Evolutionary conservation across 805 yeast species (phyloP), one percentile per base, ranked within the genome.

Genomic region (Suhomyces vadensis): DNA sequence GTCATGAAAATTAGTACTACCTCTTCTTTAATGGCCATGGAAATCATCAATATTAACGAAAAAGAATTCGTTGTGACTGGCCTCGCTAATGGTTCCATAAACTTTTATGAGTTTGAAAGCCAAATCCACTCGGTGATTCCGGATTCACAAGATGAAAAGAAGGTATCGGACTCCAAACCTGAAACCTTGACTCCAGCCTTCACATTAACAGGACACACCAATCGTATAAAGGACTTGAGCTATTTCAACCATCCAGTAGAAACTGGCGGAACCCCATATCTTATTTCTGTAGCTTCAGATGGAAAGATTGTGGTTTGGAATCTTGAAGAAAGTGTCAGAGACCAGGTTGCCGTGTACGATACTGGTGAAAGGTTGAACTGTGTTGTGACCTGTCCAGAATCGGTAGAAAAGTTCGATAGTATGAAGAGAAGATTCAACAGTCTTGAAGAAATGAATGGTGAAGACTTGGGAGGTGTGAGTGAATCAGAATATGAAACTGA

Each of bases 261-360:
- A 14, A 61, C 73, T 21, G 43, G 49, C 35, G 56, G 52, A 20
- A 51, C 58, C 17, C 72, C 73, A 4, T 85, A 76, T 57, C 64
- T 94, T 57, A 77, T 87, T 0, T 85, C 96, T 2, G 87, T 90
- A 9, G 87, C 97, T 0, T 87, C 97, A 0, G 98, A 92, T 64
- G 98, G 98, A 20, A 86, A 80, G 56, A 84, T 92, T 41, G 95
- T 94, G 6, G 86, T 92, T 2, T 92, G 97, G 97, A 85, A 91
- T 60, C 51, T 72, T 14, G 35, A 53, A 2, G 67, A 84, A 59
- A 60, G 67, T 1, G 56, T 69, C 2, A 75, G 77, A 55, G 95
- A 87, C 56, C 96, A 90, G 63, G 77, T 90, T 19, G 97, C 97
- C 0, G 94, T 89, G 3, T 92, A 90, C 61, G 88, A 84, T 51